Evolutionary conservation across 164 flowering plant species (phyloP).

Genomic region (Echeveria elegans): DNA sequence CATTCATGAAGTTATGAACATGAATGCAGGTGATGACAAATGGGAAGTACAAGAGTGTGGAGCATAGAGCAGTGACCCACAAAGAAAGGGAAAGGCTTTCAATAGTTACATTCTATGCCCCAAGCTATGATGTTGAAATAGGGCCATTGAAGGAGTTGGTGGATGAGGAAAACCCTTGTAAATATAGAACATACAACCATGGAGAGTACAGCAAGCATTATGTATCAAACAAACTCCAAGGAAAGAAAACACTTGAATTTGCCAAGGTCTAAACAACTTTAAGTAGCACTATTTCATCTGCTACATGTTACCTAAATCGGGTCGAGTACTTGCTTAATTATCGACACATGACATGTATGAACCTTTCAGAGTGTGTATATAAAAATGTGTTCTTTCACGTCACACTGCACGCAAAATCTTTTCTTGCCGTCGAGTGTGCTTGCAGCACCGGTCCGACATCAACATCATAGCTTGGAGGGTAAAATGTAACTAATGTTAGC

Average conservation of each 20-base stretch:
- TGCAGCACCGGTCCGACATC: constrained; percentile 92
- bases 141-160: constrained; percentile 61
- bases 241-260: constrained; percentile 79
- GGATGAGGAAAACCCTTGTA: constrained; percentile 46
- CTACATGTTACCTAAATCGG: not conserved
- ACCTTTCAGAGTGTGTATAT: too few species aligned
- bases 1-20: not conserved
- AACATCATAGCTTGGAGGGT: constrained; percentile 74
- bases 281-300: constrained; percentile 10
- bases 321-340: not conserved
- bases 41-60: constrained; percentile 88
- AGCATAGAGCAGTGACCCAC: constrained; percentile 86
- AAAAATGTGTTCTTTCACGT: too few species aligned
- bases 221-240: constrained; percentile 67
- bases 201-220: constrained; percentile 87
- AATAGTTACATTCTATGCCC: constrained; percentile 83
- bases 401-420: too few species aligned
- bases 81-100: constrained; percentile 66
- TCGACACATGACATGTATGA: not conserved
- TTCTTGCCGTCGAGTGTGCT: too few species aligned
- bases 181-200: constrained; percentile 71
- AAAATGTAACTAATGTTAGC: constrained; percentile 80
- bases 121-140: constrained; percentile 71
- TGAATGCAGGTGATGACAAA: constrained; percentile 66
- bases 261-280: constrained; percentile 36